Conservation (phyloP, 2,329 filamentous ascomycete species). For the Elsinoe fawcettii region DNA sequence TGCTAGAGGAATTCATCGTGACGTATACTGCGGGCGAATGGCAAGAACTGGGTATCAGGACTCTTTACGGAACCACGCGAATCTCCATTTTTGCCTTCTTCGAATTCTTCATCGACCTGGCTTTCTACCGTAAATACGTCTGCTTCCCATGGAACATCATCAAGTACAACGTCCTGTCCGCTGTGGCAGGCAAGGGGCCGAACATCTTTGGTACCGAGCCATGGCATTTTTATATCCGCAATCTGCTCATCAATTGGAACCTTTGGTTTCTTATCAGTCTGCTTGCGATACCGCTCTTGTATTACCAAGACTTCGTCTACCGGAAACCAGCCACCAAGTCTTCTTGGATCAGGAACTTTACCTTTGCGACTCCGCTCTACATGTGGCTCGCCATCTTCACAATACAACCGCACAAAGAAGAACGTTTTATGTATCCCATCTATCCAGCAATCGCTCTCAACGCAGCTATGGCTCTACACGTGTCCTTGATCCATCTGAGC, state of each 20-base stretch:
- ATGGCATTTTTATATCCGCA: slow-evolving; percentile 94
- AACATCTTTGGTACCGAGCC: slow-evolving; percentile 93
- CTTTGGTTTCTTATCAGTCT: slow-evolving; percentile 82
- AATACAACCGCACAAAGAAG: slow-evolving; percentile 90
- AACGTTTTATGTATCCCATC: slow-evolving; percentile 95
- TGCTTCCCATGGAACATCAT: slow-evolving; percentile 88
- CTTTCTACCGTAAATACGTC: slow-evolving; percentile 71
- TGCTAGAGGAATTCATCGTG: slow-evolving; percentile 65
- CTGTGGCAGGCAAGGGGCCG: slow-evolving; percentile 58
- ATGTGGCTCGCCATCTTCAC: slow-evolving; percentile 91
- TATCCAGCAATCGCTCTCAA: slow-evolving; percentile 89
- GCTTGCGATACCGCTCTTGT: slow-evolving; percentile 63
- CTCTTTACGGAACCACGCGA: slow-evolving; percentile 6
- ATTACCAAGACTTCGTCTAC: slow-evolving; percentile 61
- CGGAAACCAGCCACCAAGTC: slow-evolving; percentile 56
- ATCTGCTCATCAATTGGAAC: slow-evolving; percentile 89
- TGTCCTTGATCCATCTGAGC: slow-evolving; percentile 67
- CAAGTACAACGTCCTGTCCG: slow-evolving; percentile 86
- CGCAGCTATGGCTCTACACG: slow-evolving; percentile 75
- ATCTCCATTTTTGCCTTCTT: slow-evolving; percentile 57
- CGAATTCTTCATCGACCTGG: slow-evolving; percentile 60
- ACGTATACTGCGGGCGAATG: slow-evolving; percentile 36
- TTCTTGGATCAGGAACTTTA: slow-evolving; percentile 64
- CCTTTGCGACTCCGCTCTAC: slow-evolving; percentile 82
- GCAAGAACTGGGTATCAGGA: slow-evolving; percentile 48